These are phyloP conservation scores for Cucumis variabilis DNA, from an alignment of 331 rosid genomes.

Conservation along the genomic window DNA sequence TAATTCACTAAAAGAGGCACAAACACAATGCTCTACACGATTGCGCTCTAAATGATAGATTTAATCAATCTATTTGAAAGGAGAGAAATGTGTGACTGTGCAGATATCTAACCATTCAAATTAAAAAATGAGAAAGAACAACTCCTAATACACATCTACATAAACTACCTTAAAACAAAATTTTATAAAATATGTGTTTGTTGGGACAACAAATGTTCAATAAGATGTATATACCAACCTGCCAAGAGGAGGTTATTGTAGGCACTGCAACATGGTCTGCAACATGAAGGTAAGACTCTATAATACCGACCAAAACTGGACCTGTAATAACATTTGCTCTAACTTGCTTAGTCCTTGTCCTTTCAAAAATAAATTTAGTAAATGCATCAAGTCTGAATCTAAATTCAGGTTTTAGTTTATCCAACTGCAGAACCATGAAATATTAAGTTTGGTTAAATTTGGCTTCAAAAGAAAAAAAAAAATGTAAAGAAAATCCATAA, in stretches of 20 bases:
- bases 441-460: constrained; percentile 16
- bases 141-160: neutral
- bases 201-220: neutral
- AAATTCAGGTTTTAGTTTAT: constrained; percentile 82
- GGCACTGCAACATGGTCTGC: constrained; percentile 95
- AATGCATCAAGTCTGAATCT: constrained; percentile 77
- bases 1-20: neutral
- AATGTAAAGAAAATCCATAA: neutral
- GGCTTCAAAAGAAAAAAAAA: neutral
- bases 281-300: constrained; percentile 82
- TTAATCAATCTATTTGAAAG: neutral
- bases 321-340: constrained; percentile 95
- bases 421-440: constrained; percentile 53
- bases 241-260: constrained; percentile 91
- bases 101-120: neutral
- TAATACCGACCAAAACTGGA: constrained; percentile 80
- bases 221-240: constrained; percentile 55
- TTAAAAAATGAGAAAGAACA: neutral
- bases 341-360: constrained; percentile 91
- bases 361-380: constrained; percentile 84
- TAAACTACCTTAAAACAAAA: neutral
- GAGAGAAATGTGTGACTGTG: neutral
- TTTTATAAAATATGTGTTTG: neutral
- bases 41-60: neutral
- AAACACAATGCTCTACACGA: neutral